These are phyloP conservation scores for Aspergillus terreus DNA, from an alignment of 2,329 filamentous ascomycete species.

Conservation along the genomic window DNA sequence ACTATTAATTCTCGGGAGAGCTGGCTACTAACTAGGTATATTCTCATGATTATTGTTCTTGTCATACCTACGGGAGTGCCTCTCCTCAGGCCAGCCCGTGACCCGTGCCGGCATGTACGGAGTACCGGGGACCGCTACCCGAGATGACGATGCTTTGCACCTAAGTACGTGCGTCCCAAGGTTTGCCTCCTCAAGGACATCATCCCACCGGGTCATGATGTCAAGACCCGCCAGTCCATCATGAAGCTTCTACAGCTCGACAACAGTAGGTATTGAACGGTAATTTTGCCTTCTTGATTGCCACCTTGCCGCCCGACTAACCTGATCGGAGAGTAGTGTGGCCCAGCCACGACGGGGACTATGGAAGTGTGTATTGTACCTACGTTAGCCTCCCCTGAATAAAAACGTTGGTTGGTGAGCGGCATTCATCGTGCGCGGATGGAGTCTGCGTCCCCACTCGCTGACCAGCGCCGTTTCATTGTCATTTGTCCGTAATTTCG, in stretches of 20 bases:
- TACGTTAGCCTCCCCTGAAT: conserved; percentile 6
- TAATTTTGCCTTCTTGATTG: background rate
- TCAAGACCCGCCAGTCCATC: background rate
- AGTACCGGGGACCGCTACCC: conserved; percentile 6
- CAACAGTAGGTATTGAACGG: no score
- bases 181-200: background rate
- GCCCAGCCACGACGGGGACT: conserved; percentile 1
- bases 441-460: no score
- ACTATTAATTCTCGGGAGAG: background rate
- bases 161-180: no score
- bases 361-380: conserved; percentile 10
- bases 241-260: no score
- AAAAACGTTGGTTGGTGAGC: conserved; percentile 5
- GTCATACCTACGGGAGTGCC: no score
- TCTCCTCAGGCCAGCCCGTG: conserved; percentile 10
- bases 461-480: background rate
- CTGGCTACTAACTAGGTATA: no score
- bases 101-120: conserved; percentile 11
- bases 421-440: background rate
- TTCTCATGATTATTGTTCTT: no score
- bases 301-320: background rate
- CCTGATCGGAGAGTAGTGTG: background rate
- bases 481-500: background rate
- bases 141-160: background rate
- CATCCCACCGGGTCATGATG: background rate